Percentiles rank a stretch among this genome's conserved stretches.
These are phyloP conservation scores for Claviceps purpurea DNA, from an alignment of 2,329 filamentous ascomycete species.

Conservation along the genomic window DNA sequence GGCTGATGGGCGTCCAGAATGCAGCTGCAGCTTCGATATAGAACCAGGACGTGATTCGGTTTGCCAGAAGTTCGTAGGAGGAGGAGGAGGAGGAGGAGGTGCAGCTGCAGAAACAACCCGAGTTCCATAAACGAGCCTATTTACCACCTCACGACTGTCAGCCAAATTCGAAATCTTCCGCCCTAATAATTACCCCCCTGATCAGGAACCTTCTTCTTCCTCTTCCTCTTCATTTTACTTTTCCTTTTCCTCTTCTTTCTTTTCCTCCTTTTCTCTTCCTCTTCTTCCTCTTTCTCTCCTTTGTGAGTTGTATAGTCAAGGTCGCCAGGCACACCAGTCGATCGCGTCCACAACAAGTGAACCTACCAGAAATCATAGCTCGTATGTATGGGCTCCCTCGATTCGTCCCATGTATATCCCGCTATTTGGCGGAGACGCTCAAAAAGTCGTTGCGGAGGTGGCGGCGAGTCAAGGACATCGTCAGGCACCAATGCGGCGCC, in stretches of 20 bases:
- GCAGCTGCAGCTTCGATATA: conserved; percentile 26
- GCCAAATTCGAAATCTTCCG: neutral
- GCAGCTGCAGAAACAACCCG: conserved; percentile 40
- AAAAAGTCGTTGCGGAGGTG: conserved; percentile 53
- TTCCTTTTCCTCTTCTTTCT: neutral
- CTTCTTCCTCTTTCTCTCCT: neutral
- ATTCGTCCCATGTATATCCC: conserved; percentile 66
- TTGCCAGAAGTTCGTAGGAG: conserved; percentile 32
- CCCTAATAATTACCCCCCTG: neutral
- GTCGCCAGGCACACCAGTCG: neutral
- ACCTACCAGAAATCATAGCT: conserved; percentile 79
- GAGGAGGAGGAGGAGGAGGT: conserved; percentile 29
- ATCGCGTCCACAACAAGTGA: neutral
- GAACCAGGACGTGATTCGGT: conserved; percentile 31
- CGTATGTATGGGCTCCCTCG: conserved; percentile 41
- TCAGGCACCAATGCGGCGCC: conserved; percentile 34
- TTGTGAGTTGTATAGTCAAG: neutral
- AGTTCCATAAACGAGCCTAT: conserved; percentile 53
- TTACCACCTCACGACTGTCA: neutral
- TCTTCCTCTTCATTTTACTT: neutral
- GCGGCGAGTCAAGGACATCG: conserved; percentile 50
- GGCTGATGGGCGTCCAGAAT: conserved; percentile 29
- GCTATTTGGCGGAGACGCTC: conserved; percentile 60
- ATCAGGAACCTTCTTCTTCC: neutral
- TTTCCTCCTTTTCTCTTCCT: neutral